Base-by-base conservation (phyloP, 257 asterid genomes). In the Nicotiana otophora region DNA sequence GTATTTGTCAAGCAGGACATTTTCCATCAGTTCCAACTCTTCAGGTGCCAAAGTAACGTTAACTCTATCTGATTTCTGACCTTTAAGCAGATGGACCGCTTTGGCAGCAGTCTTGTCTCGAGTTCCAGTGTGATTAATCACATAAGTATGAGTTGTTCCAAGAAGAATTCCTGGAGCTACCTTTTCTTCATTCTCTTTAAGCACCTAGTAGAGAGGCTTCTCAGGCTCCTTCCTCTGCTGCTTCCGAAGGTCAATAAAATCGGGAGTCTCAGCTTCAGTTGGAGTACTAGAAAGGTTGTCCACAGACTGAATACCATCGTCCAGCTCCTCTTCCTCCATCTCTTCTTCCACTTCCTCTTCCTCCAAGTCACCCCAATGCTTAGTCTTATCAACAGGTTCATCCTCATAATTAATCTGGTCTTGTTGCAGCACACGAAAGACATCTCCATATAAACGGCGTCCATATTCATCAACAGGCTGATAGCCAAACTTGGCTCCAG, bases 221-320 rank as follows among this genome's bases (percentile, higher is more conserved):
- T 96, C 98, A 57, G 99, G 98, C 66, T 96, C 98, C 92, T 96
- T 94, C 89, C 97, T 92, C 85, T 96, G 99, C 88, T 96, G 99
- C 87, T 96, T 96, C 11, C 99, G 98, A 30, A 96, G 98, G 86
- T 96, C 99, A 82, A 96, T 94, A 81, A 94, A 97, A 89, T 96
- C 98, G n/a, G 98, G 99, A 82, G 98, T 96, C 89, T 94, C 98
- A 75, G 94, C 99, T 7, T 98, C 99, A 78, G 99, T 96, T 82
- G 98, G 98, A 63, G 99, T 96, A 86, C 98, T 96, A 84, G 99
- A 95, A 30, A 92, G 91, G 82, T 97, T 94, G 87, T 94, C 99
- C 14, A 95, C 97, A 48, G 98, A 95, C 79, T 92, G 97, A 82
- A 90, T 95, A 79, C 97, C 98, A 86, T 86, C 97, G 88, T 94